Conservation (phyloP, 2,329 filamentous ascomycete genomes). For the Furcasterigmium furcatum region DNA sequence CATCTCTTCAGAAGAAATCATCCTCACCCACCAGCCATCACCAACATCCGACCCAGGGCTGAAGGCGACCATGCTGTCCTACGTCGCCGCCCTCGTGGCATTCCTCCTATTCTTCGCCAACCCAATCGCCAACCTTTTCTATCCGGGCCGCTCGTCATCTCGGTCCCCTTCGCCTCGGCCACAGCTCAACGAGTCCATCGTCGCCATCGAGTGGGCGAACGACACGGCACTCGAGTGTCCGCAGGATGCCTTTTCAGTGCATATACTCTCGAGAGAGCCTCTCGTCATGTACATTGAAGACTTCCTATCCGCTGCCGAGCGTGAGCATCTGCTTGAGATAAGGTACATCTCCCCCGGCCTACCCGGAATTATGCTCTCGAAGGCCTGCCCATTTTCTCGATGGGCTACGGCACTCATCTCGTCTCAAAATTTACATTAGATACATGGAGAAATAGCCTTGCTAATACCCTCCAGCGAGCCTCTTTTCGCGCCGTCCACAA, state of each 20-base stretch:
- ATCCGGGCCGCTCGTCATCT: constrained; percentile 15
- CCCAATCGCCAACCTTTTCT: constrained; percentile 36
- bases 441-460: neutral
- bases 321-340: constrained; percentile 43
- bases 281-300: constrained; percentile 52
- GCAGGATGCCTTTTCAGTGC: constrained; percentile 39
- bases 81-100: constrained; percentile 37
- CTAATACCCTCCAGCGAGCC: constrained; percentile 30
- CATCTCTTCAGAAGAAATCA: too few relatives aligned
- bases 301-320: constrained; percentile 43
- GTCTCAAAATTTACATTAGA: too few relatives aligned
- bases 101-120: constrained; percentile 39
- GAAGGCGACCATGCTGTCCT: constrained; percentile 43
- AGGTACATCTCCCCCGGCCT: constrained; percentile 32
- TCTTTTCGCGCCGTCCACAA: constrained; percentile 46
- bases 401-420: neutral
- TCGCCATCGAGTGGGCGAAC: constrained; percentile 41
- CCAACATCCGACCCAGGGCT: too few relatives aligned
- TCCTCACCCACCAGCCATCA: neutral
- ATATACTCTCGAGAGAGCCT: constrained; percentile 45
- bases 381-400: neutral
- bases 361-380: too few relatives aligned
- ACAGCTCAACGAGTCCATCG: constrained; percentile 44
- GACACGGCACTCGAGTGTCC: constrained; percentile 31
- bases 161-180: constrained; percentile 35